A percentile compares a stretch with the other conserved stretches of the same genome.
Evolutionary conservation across 768 basidiomycete genomes (phyloP).

Genomic region (Candolleomyces efflorescens): DNA sequence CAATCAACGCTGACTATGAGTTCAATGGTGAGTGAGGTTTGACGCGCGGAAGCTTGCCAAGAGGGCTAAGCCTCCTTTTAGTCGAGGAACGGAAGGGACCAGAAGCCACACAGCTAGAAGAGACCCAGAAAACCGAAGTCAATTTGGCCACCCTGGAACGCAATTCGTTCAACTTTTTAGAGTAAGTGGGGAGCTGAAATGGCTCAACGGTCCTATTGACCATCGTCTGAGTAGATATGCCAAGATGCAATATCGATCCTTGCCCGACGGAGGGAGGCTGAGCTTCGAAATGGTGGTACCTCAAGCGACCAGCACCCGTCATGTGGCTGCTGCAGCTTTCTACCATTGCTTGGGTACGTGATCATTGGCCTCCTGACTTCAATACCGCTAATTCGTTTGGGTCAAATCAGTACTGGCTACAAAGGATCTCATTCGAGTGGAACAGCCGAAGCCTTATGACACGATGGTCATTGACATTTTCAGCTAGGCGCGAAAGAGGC

Average conservation of each 20-base stretch:
- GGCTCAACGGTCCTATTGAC: constrained; percentile 2
- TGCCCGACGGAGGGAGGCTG: constrained; percentile 45
- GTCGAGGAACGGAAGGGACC: constrained; percentile 13
- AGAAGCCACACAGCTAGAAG: constrained; percentile 22
- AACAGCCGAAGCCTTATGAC: constrained; percentile 61
- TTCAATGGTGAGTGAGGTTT: constrained; percentile 50
- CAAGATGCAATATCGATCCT: constrained; percentile 67
- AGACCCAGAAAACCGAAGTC: constrained; percentile 52
- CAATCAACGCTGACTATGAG: constrained; percentile 54
- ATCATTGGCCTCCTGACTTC: background rate
- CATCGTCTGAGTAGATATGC: constrained; percentile 50
- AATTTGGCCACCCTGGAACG: constrained; percentile 62
- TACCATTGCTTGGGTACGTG: constrained; percentile 78
- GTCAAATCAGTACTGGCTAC: constrained; percentile 61
- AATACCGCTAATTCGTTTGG: background rate
- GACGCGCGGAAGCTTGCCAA: background rate
- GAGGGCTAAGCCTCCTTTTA: background rate
- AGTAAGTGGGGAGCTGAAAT: constrained; percentile 40
- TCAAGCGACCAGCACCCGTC: constrained; percentile 59
- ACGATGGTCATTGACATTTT: constrained; percentile 32
- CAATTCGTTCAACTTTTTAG: constrained; percentile 77
- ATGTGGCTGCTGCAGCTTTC: constrained; percentile 77
- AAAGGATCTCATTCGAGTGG: constrained; percentile 61
- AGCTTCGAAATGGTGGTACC: constrained; percentile 68
- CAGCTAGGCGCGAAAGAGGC: background rate